phyloP scores from a whole-genome alignment of 176 grass and related monocot species.

The Aechmea fasciata region DNA sequence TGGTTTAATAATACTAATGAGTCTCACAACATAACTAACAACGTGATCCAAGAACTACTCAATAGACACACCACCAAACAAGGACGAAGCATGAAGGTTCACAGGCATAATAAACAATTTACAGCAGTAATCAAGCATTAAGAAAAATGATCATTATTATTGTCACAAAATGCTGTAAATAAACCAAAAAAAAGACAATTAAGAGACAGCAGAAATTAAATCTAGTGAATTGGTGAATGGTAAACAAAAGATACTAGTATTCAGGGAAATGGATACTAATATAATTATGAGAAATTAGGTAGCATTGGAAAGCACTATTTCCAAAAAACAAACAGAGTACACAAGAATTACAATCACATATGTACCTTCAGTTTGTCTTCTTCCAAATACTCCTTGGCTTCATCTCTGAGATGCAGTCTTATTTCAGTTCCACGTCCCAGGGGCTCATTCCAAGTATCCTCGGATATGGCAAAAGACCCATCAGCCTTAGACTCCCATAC shows the following conservation, averaged over 20 bases:
- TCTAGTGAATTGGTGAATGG: too few relatives aligned
- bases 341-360: conserved; percentile 10
- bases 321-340: conserved; percentile 7
- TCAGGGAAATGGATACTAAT: neutral
- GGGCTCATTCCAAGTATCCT: conserved; percentile 92
- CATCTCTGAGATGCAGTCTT: conserved; percentile 82
- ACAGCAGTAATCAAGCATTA: neutral
- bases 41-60: neutral
- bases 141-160: too few relatives aligned
- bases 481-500: conserved; percentile 98
- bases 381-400: conserved; percentile 93
- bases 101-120: neutral
- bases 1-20: too few relatives aligned
- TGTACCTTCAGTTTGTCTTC: conserved; percentile 84
- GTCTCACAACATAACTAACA: too few relatives aligned
- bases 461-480: conserved; percentile 86
- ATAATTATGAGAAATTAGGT: neutral
- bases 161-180: too few relatives aligned
- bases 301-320: neutral
- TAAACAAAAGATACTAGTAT: too few relatives aligned
- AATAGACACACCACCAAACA: neutral
- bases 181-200: too few relatives aligned
- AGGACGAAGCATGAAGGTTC: neutral
- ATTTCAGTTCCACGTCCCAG: conserved; percentile 97
- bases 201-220: too few relatives aligned